These are phyloP conservation scores for Monosporascus sp. DNA, from an alignment of 2,329 filamentous ascomycete species.

Conservation along the genomic window DNA sequence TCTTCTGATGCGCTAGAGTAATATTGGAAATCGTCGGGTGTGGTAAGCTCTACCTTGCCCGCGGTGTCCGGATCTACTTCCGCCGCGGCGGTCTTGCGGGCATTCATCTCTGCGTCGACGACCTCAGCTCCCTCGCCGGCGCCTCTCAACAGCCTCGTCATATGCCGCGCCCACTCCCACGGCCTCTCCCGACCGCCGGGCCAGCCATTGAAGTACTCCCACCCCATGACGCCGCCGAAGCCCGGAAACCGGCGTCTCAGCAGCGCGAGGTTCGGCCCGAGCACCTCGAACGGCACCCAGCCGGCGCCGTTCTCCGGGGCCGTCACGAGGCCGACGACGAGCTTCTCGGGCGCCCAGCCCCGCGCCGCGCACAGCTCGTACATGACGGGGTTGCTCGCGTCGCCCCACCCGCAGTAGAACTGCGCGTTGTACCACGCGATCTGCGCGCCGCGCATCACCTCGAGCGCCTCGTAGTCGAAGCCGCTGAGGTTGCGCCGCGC, in stretches of 20 bases:
- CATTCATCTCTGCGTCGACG: not conserved
- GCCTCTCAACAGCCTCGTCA: conserved; percentile 42
- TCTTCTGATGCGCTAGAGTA: conserved; percentile 20
- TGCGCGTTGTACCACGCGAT: conserved; percentile 80
- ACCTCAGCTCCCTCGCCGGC: not conserved
- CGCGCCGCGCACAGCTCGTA: conserved; percentile 41
- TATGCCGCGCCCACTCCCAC: conserved; percentile 69
- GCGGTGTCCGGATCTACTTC: conserved; percentile 18
- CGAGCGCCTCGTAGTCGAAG: conserved; percentile 68
- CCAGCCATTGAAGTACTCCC: conserved; percentile 77
- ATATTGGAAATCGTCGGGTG: conserved; percentile 21
- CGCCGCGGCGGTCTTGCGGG: not conserved
- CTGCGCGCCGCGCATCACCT: conserved; percentile 55
- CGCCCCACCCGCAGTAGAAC: conserved; percentile 82
- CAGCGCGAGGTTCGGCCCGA: conserved; percentile 52
- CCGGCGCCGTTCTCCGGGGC: conserved; percentile 66
- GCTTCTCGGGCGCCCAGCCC: conserved; percentile 63
- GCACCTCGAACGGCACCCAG: conserved; percentile 54
- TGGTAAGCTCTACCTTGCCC: conserved; percentile 3
- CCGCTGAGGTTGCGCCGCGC: conserved; percentile 64
- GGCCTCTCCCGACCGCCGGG: conserved; percentile 55
- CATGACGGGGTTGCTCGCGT: conserved; percentile 47
- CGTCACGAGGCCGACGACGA: conserved; percentile 72
- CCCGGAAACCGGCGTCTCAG: conserved; percentile 54
- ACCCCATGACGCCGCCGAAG: conserved; percentile 80